Conservation (phyloP, 208 protist species). For the Leishmania tropica region DNA sequence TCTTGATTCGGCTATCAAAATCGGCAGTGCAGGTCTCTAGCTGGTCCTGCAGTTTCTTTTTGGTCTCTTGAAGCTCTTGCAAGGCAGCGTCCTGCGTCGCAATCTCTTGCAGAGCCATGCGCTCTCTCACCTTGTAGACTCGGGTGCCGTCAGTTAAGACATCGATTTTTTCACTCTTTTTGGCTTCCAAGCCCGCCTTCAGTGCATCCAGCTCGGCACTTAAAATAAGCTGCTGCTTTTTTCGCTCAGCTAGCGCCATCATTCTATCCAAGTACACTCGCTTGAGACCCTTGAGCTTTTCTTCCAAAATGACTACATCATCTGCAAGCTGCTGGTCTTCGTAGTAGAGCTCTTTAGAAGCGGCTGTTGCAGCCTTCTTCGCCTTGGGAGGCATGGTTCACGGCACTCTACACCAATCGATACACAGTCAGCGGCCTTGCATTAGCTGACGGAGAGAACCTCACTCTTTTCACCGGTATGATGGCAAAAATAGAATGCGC, state of each 20-base stretch:
- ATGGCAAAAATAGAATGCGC: background rate
- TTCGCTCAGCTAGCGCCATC: slow-evolving; percentile 41
- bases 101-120: slow-evolving; percentile 55
- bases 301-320: slow-evolving; percentile 48
- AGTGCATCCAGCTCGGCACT: slow-evolving; percentile 23
- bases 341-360: slow-evolving; percentile 44
- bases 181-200: slow-evolving; percentile 38
- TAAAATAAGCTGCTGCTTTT: slow-evolving; percentile 46
- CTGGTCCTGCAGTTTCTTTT: slow-evolving; percentile 51
- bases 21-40: slow-evolving; percentile 52
- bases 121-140: slow-evolving; percentile 84
- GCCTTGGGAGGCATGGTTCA: slow-evolving; percentile 19
- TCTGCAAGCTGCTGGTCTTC: slow-evolving; percentile 73
- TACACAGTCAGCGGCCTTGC: background rate
- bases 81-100: slow-evolving; percentile 56
- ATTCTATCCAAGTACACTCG: slow-evolving; percentile 54
- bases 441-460: background rate
- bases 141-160: slow-evolving; percentile 86
- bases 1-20: slow-evolving; percentile 69
- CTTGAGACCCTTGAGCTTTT: slow-evolving; percentile 72
- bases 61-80: slow-evolving; percentile 65
- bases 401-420: background rate
- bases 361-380: slow-evolving; percentile 28
- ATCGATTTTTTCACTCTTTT: slow-evolving; percentile 65
- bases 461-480: background rate